These are phyloP conservation scores for Teratosphaeria nubilosa DNA, from an alignment of 2,329 filamentous ascomycete species.

Conservation along the genomic window DNA sequence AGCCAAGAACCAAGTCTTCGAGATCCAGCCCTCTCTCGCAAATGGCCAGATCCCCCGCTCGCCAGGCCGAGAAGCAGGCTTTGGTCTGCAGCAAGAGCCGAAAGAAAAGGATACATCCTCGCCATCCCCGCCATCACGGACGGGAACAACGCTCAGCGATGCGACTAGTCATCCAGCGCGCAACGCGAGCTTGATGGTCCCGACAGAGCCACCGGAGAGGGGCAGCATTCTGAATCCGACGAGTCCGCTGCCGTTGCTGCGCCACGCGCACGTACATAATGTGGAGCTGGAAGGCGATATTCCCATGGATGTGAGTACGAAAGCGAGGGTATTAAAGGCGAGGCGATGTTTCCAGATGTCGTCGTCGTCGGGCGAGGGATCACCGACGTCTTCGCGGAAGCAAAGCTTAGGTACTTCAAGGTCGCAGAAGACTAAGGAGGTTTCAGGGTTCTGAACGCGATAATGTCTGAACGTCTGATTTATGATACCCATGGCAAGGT, in stretches of 20 bases:
- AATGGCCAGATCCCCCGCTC: neutral
- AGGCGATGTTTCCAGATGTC: neutral
- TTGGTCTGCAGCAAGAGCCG: neutral
- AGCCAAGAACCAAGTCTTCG: neutral
- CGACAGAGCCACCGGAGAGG: neutral
- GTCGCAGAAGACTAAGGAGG: neutral
- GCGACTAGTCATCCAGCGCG: neutral
- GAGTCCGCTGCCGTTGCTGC: neutral
- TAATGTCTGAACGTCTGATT: neutral
- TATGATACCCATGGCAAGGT: neutral
- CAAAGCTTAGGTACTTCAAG: neutral
- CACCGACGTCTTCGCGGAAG: neutral
- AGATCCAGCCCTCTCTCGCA: neutral
- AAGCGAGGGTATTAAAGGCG: neutral
- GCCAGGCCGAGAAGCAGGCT: neutral
- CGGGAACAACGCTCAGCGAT: neutral
- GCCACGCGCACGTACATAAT: neutral
- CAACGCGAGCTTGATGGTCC: neutral
- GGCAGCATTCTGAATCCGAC: neutral
- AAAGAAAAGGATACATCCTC: neutral
- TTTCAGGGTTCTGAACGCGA: neutral
- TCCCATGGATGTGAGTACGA: neutral
- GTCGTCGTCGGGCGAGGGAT: neutral
- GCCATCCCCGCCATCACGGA: neutral
- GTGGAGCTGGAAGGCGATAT: neutral